Base-by-base conservation (phyloP, 1,139 yeast genomes). In the Debaryomyces udenii region DNA sequence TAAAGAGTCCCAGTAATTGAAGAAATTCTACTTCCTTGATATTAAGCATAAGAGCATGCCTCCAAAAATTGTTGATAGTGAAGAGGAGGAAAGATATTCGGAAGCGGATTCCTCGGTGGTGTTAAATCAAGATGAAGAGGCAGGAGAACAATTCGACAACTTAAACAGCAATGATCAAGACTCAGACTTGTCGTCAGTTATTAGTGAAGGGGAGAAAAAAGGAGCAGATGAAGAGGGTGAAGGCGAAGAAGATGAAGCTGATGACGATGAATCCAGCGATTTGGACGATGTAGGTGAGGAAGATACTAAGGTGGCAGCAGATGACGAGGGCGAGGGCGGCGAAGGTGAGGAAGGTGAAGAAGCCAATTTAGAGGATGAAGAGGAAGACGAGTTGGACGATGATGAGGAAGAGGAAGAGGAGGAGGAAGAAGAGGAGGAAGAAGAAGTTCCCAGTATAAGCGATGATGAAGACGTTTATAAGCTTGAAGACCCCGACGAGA, bases 401-500 rank as follows among this genome's bases (percentile, higher is more conserved):
- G 62, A 51, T 2, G 59, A 56, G 3, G 62, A 51, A 11, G 53
- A 42, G 1, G 55, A 52, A 2, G 61, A 50, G 9, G 62, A 52
- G 9, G 58, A 53, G 13, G 58, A 50, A 6, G 61, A 51, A 22
- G 63, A 52, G 7, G 59, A 54, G 1, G 66, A 57, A 9, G 68
- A 64, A 15, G 65, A 57, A 15, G 46, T 49, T 4, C 56, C 55
- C 18, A 49, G 53, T 20, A 40, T 52, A 9, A 56, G 61, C 39
- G 68, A 62, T 28, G 74, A 66, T 22, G 71, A 66, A 37, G 71
- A 64, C 26, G 60, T 59, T 36, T 67, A 59, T 41, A 57, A 61
- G 37, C 56, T 68, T 10, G 74, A 66, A 40, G 75, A 67, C 37
- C 69, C 68, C 6, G 75, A 70, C 42, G 72, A 65, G 23, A 62